These are phyloP conservation scores for Plenodomus biglobosus DNA, from an alignment of 2,329 filamentous ascomycete species.

Conservation along the genomic window DNA sequence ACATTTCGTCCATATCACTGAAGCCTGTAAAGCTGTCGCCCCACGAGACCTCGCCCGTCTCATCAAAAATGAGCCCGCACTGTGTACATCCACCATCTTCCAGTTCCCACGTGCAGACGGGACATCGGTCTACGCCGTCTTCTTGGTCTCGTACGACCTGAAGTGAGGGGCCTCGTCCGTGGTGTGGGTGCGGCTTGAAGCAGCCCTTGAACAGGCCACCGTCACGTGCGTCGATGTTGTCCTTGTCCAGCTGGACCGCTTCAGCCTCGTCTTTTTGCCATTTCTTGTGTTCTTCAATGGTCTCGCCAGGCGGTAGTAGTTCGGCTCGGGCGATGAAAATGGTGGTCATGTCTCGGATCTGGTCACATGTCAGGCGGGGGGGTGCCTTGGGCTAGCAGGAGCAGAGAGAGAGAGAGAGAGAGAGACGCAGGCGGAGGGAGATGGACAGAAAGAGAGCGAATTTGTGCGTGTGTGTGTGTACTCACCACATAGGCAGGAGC, in stretches of 20 bases:
- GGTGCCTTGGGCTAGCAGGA: background rate
- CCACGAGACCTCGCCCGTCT: constrained; percentile 47
- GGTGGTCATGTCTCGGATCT: constrained; percentile 66
- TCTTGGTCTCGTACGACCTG: constrained; percentile 56
- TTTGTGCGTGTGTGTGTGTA: constrained; percentile 11
- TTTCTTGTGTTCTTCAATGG: constrained; percentile 60
- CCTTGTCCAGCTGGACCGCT: constrained; percentile 62
- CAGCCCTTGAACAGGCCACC: constrained; percentile 66
- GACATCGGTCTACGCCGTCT: constrained; percentile 65
- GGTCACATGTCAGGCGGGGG: constrained; percentile 5
- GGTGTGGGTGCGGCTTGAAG: constrained; percentile 48
- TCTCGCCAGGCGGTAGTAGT: constrained; percentile 64
- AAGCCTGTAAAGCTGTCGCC: constrained; percentile 46
- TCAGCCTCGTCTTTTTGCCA: constrained; percentile 62
- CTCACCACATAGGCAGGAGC: constrained; percentile 65
- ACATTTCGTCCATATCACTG: constrained; percentile 50
- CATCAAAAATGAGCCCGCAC: constrained; percentile 56
- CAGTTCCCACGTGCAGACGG: constrained; percentile 63
- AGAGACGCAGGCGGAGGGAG: too few species aligned
- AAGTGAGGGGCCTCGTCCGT: constrained; percentile 26
- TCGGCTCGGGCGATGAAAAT: constrained; percentile 63
- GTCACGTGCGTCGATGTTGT: constrained; percentile 50
- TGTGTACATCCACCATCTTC: constrained; percentile 60
- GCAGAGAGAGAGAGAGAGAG: too few species aligned
- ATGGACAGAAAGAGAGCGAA: too few species aligned